phyloP scores from a whole-genome alignment of 352 stramenopile genomes.

The Phytophthora idaei region DNA sequence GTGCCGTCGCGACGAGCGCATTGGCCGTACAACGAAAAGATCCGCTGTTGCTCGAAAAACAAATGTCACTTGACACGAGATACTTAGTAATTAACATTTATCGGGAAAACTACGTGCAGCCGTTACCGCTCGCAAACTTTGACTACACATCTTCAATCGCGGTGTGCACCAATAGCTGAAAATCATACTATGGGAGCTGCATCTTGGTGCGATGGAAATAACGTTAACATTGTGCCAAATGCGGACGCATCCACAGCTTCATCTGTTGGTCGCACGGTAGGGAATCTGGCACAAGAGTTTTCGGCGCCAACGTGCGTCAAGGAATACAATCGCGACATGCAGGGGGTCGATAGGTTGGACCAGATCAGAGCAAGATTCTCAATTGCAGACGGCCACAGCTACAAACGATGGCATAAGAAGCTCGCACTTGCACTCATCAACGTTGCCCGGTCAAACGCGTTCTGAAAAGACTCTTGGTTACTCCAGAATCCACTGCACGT shows the following conservation, averaged over 20 bases:
- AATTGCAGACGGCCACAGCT: slow-evolving; percentile 2
- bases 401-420: slow-evolving; percentile 5
- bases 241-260: neutral
- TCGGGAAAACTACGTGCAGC: too few species aligned
- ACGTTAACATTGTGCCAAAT: neutral
- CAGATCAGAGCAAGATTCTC: slow-evolving; percentile 1
- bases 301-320: neutral
- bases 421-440: neutral
- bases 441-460: slow-evolving; percentile 3
- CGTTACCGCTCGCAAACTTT: too few species aligned
- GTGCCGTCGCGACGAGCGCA: too few species aligned
- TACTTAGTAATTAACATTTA: too few species aligned
- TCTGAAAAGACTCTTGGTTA: neutral
- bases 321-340: slow-evolving; percentile 4
- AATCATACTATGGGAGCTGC: neutral
- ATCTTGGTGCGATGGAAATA: neutral
- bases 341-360: neutral
- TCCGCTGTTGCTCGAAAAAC: too few species aligned
- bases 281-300: slow-evolving; percentile 1
- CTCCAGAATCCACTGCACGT: neutral
- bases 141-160: too few species aligned
- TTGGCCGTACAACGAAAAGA: too few species aligned
- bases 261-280: neutral
- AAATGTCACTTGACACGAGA: too few species aligned
- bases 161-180: neutral